These are phyloP conservation scores for Trichoderma koningiopsis DNA, from an alignment of 2,329 filamentous ascomycete species.

Conservation along the genomic window DNA sequence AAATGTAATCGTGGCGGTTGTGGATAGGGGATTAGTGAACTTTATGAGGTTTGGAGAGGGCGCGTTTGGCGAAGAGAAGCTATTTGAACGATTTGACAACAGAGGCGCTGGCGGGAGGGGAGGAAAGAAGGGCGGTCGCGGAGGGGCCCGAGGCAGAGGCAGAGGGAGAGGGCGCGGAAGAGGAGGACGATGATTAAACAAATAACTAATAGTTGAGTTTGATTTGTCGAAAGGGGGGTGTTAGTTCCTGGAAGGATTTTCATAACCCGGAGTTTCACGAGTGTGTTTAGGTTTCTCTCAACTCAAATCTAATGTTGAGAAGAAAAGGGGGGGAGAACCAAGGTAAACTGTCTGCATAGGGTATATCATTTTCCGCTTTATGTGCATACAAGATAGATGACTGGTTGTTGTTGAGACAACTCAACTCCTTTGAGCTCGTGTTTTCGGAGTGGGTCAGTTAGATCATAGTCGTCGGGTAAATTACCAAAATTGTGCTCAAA, in stretches of 20 bases:
- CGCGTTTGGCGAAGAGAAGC: slow-evolving; percentile 72
- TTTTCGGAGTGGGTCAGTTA: background rate
- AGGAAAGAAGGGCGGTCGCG: slow-evolving; percentile 47
- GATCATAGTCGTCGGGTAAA: background rate
- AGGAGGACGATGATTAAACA: slow-evolving; percentile 30
- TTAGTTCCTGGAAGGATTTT: background rate
- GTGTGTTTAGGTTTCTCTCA: background rate
- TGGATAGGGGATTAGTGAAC: slow-evolving; percentile 87
- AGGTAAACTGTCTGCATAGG: background rate
- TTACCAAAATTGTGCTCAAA: background rate
- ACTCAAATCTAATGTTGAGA: background rate
- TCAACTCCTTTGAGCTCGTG: background rate
- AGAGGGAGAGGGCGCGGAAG: slow-evolving; percentile 34
- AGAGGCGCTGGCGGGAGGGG: slow-evolving; percentile 44
- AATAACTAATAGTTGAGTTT: background rate
- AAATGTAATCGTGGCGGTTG: slow-evolving; percentile 82
- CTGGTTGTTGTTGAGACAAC: background rate
- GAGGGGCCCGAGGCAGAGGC: slow-evolving; percentile 44
- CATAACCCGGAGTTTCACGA: background rate
- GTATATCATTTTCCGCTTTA: background rate
- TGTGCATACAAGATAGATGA: background rate
- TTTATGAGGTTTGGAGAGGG: slow-evolving; percentile 81
- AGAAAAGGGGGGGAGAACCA: background rate
- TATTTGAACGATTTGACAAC: slow-evolving; percentile 63
- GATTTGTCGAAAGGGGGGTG: background rate